Evolutionary conservation across 2,329 filamentous ascomycete genomes (phyloP), one percentile per base, ranked within the genome.

Genomic region (Cytospora piceicola): DNA sequence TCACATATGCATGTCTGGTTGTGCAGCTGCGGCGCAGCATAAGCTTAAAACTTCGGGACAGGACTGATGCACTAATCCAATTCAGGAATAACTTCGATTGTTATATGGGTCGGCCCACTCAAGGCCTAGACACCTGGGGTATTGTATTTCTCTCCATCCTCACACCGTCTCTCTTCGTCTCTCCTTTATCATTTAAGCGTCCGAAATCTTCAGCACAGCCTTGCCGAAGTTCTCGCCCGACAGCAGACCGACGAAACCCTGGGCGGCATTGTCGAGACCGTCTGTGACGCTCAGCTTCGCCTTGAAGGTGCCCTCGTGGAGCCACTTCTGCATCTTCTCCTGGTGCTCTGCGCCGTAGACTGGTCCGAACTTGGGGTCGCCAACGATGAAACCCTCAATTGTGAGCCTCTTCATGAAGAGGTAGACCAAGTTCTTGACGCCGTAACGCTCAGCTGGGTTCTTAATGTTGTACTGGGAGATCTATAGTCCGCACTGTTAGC

Each of bases 211-310:
- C 72, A 95, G 73, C 27, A 95, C 85, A 20, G 92, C 90, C 85
- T 96, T 96, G 71, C 93, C 93, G 78, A 93, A 91, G 81, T 96
- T 96, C 77, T 90, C 85, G 57, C 93, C 93, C 73, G 85, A 76
- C 63, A 95, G 82, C 81, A 96, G 88, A 15, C 88, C 90, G 15
- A 94, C 77, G 67, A 96, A 82, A 0, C 90, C 93, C 64, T 93
- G 85, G 7, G 87, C 80, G 0, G 89, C 89, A 68, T 91, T 88
- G 68, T 96, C 93, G 67, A 96, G 93, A 24, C 92, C 92, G 62
- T 89, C 82, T 0, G 89, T 93, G 65, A 91, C 80, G 71, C 84
- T 80, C 68, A 90, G 81, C 78, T 89, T 88, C 58, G 87, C 84
- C 81, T 91, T 91, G 81, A 96, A 85, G 6, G 83, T 87, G 15